Conservation (phyloP, 345 rosid genomes). For the Capsella bursapastoris region DNA sequence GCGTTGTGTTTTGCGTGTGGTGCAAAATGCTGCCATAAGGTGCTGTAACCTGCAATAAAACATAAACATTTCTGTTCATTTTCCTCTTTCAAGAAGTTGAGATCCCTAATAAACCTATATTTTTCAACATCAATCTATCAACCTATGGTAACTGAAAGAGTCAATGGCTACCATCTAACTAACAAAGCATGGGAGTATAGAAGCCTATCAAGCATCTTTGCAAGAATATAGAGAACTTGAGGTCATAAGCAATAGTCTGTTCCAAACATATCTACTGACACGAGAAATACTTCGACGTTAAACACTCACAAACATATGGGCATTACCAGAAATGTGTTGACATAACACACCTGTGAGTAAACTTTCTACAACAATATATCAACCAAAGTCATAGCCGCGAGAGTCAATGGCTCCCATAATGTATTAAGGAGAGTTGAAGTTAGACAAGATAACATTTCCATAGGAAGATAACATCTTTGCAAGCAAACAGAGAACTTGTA, state of each 20-base stretch:
- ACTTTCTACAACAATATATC: too few relatives aligned
- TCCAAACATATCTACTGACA: too few relatives aligned
- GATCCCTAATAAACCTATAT: not conserved
- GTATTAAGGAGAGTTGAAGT: not conserved
- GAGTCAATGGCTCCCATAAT: not conserved
- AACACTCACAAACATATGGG: not conserved
- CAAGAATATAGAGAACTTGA: not conserved
- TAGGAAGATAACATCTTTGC: slow-evolving; percentile 5
- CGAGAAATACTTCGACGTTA: too few relatives aligned
- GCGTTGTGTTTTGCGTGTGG: slow-evolving; percentile 58
- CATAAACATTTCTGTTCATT: not conserved
- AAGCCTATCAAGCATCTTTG: not conserved
- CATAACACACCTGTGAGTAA: too few relatives aligned
- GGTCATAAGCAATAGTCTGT: not conserved
- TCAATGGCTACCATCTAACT: slow-evolving; percentile 6
- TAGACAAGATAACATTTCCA: not conserved
- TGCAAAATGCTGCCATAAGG: slow-evolving; percentile 73
- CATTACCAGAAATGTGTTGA: not conserved
- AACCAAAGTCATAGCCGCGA: not conserved
- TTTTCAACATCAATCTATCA: slow-evolving; percentile 1
- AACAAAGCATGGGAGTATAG: not conserved
- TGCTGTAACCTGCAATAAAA: slow-evolving; percentile 65
- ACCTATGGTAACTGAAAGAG: not conserved
- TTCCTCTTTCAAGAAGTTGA: not conserved
- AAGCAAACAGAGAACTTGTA: not conserved